Evolutionary conservation across 2,329 filamentous ascomycete genomes (phyloP), one percentile per base, ranked within the genome.

Genomic region (Dendrostoma leiphaemia): DNA sequence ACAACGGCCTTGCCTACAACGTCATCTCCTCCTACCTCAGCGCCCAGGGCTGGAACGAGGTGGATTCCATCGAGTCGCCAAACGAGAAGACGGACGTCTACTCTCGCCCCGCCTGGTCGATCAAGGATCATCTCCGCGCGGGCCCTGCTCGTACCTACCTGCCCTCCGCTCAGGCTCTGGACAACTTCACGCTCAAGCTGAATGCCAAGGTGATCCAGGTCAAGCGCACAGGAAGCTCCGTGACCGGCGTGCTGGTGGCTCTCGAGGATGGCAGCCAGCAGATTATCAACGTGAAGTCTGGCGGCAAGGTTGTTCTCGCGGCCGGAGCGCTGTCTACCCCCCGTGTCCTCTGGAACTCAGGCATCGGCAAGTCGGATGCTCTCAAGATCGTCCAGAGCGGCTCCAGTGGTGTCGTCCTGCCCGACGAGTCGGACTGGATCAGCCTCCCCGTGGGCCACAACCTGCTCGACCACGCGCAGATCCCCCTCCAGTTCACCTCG

Each of bases 181-280:
- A 56, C 50, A 64, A 63, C 54, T 64, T 64, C 55, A 61, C 59
- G 35, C 59, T 63, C 21, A 54, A 60, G 49, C 53, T 62, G 13
- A 59, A 59, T 50, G 59, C 55, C 40, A 61, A 62, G 53, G 62
- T 64, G 9, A 48, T 61, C 13, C 61, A 59, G 35, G 60, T 59
- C 10, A 53, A 59, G 34, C 61, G 62, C 1, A 52, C 51, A 21
- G 59, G 57, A 40, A 61, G 60, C 54, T 56, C 51, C 34, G 37
- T 61, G 32, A 63, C 62, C 13, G 61, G 62, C 6, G 62, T 64
- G 23, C 55, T 61, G 44, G 43, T 53, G 21, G 59, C 63, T 54
- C 35, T 47, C 17, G 53, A 52, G 29, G 55, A 60, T 26, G 55
- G 53, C 26, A 57, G 35, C 35, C 56, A 50, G 4, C 58, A 64